Evolutionary conservation across 371 early-diverging fungal species (phyloP), one percentile per base, ranked within the genome.

Genomic region (Actinomortierella ambigua): DNA sequence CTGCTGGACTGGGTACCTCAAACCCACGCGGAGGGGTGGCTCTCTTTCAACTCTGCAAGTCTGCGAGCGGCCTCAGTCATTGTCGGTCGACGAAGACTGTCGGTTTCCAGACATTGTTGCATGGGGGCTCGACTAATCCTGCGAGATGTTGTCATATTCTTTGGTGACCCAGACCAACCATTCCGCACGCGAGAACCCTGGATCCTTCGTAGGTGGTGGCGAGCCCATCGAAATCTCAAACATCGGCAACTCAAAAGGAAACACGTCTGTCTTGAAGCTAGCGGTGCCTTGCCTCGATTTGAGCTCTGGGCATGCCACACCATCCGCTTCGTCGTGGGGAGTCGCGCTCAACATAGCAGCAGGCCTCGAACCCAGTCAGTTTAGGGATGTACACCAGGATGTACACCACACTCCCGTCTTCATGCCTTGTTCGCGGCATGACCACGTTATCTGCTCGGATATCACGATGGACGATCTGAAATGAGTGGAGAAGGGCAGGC

Each of bases 331-430:
- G 11, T 11, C 4, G 34, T 6, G 34, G 11, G 11, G 4, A 34
- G 34, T 34, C 34, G 11, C 11, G 11, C 7, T 34, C 11, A 11
- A 34, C 11, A 51, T 57, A 46, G 53, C 57, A 53, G 41, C 63
- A 64, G 54, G 54, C 54, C 44, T 64, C 65, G 23, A 58, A 58
- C 28, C 58, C 59, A 1, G 65, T 64, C 23, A 64, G 44, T 50
- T 53, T 63, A 40, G 65, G 65, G 42, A 57, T 58, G 17, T 58
- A 17, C n/a, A 4, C 7, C 11, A n/a, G n/a, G n/a, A n/a, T 58
- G 17, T 58, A 17, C n/a, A 4, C 7, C 11, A 34, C 11, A 34
- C 34, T 4, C 34, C 34, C 34, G 11, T 34, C 11, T 34, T 4
- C 7, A 4, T 6, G 34, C 34, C 34, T 34, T 34, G n/a, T n/a